A percentile compares a stretch with the other conserved stretches of the same genome.
Evolutionary conservation across 2,329 filamentous ascomycete species (phyloP).

Genomic region (Diaporthe longicolla): DNA sequence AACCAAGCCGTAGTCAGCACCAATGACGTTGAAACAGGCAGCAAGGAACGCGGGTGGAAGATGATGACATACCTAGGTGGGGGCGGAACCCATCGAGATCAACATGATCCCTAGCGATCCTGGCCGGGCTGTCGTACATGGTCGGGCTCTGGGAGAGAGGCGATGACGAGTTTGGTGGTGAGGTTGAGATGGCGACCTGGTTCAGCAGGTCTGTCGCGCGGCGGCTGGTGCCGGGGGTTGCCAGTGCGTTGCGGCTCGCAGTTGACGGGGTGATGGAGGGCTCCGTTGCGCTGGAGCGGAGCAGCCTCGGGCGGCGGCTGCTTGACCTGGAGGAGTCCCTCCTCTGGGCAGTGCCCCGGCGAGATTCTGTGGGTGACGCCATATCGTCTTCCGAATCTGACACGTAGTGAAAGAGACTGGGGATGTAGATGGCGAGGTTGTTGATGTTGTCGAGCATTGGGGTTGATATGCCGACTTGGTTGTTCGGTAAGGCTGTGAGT

Average conservation of each 20-base stretch:
- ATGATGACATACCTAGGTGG: conserved; percentile 40
- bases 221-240: conserved; percentile 62
- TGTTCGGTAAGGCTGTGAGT: conserved; percentile 7
- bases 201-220: conserved; percentile 69
- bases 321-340: conserved; percentile 58
- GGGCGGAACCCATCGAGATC: conserved; percentile 39
- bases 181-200: conserved; percentile 65
- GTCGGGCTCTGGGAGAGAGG: conserved; percentile 54
- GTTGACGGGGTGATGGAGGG: conserved; percentile 71
- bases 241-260: conserved; percentile 65
- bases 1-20: conserved; percentile 42
- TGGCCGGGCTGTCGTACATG: conserved; percentile 51
- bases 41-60: neutral
- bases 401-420: conserved; percentile 37
- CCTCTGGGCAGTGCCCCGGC: conserved; percentile 50
- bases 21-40: conserved; percentile 38
- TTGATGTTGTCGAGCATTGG: conserved; percentile 43
- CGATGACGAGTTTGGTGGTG: conserved; percentile 53
- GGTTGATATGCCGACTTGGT: neutral
- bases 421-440: conserved; percentile 41
- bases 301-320: conserved; percentile 65
- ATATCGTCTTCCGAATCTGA: conserved; percentile 42
- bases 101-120: conserved; percentile 42
- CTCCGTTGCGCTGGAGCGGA: conserved; percentile 69
- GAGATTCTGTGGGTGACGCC: conserved; percentile 55